A percentile compares a stretch with the other conserved stretches of the same genome.
Conservation (phyloP, 495 filamentous ascomycete genomes). For the Hyphodiscus hymeniophilus region DNA sequence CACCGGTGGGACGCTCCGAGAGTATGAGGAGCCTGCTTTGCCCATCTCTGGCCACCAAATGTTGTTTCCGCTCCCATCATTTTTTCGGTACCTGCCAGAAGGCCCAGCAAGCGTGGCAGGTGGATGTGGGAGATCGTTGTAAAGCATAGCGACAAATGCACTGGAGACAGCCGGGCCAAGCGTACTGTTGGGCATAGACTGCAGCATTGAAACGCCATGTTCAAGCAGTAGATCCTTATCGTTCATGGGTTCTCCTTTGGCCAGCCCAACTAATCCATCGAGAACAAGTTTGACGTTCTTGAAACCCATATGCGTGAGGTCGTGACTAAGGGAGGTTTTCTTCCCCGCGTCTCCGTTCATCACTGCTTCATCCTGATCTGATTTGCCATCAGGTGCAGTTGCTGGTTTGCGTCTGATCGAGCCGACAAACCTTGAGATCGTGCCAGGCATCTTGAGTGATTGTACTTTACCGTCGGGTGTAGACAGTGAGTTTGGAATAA, state of each 20-base stretch:
- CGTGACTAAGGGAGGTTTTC: conserved; percentile 26
- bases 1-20: conserved; percentile 56
- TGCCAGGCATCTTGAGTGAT: conserved; percentile 2
- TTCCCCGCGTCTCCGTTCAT: conserved; percentile 1
- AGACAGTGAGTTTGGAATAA: too few relatives aligned
- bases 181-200: conserved; percentile 24
- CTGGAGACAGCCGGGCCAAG: conserved; percentile 29
- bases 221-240: conserved; percentile 30
- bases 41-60: conserved; percentile 54
- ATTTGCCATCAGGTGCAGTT: conserved; percentile 27
- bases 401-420: conserved; percentile 26
- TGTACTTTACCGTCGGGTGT: too few relatives aligned
- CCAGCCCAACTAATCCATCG: conserved; percentile 24
- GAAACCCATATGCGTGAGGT: conserved; percentile 24
- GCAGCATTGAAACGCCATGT: conserved; percentile 31
- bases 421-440: conserved; percentile 24
- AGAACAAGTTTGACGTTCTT: conserved; percentile 24
- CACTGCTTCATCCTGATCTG: conserved; percentile 20
- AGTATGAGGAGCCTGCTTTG: conserved; percentile 55
- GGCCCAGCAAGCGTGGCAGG: conserved; percentile 32
- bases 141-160: too few relatives aligned
- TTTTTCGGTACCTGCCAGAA: conserved; percentile 51
- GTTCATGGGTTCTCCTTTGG: conserved; percentile 28
- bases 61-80: conserved; percentile 64
- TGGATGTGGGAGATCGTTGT: too few relatives aligned